Evolutionary conservation across 2,329 filamentous ascomycete genomes (phyloP), one percentile per base, ranked within the genome.

Genomic region (Exophiala viscosa): DNA sequence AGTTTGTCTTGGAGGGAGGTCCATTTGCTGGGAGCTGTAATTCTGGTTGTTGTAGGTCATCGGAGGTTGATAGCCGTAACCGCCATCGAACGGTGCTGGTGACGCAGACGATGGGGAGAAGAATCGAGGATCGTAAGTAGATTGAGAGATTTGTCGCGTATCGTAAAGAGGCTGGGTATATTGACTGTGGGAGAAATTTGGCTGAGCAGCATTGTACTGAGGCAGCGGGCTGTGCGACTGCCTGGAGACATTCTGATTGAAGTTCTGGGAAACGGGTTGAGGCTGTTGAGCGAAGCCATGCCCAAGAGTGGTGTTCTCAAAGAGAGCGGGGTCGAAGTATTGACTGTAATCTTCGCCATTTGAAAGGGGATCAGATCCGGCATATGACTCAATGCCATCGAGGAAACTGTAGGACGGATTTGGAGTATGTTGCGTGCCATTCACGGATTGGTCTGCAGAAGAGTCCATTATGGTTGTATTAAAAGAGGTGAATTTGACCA

Each of bases 301-400:
- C 15, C 54, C 54, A 40, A 57, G 42, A 23, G 50, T 47, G 34
- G 54, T 52, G 23, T 49, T 42, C 33, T 61, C 59, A 45, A 63
- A 61, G 5, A 61, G 54, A 15, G 56, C 60, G 32, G 60, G 59
- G 41, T 61, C 57, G 46, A 61, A 58, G 41, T 55, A 61, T 20
- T 49, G 38, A 20, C 50, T 54, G 33, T 60, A 41, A 34, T 61
- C 59, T 36, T 62, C 54, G 46, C 54, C 48, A 52, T 55, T 58
- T 20, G 35, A 48, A 5, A 54, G 41, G 11, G 44, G 17, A 28
- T 48, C 47, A 11, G 43, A 14, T 44, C 40, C 45, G 2, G 55
- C 36, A 40, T 35, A 61, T 14, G 44, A 33, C 14, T 55, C 50
- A 15, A 64, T 52, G 39, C 52, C 52, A 45, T 60, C 51, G 35